Base-by-base conservation (phyloP, 306 rosid species). In the Arachis hypogaea region DNA sequence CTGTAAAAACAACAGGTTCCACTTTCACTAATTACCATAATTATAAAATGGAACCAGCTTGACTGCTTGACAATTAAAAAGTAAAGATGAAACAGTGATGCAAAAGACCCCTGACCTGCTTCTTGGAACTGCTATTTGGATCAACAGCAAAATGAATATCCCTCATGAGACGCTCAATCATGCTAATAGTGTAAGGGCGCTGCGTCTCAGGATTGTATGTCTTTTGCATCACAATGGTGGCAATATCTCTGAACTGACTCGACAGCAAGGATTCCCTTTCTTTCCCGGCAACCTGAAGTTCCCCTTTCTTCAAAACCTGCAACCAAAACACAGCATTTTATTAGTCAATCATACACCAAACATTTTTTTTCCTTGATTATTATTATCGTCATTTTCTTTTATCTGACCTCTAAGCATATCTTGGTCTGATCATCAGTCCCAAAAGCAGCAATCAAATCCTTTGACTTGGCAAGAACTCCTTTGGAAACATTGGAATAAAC, bases 261-360 rank as follows among this genome's bases (percentile, higher is more conserved):
- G 95, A 88, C 50, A 94, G 77, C 57, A 88, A 71, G 6, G 98
- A 92, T 56, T 94, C 98, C 80, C 98, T 90, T 90, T 94, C 98
- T 77, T 94, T 94, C 77, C 94, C 98, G 51, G 97, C 96, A 30
- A 91, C 88, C 82, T 90, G 98, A 85, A 94, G 97, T 78, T 91
- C 98, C 56, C 97, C 98, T 83, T 89, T 90, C 70, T 91, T 87
- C 71, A 94, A 85, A 75, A 91, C 88, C 97, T 94, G 79, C 68
- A 77, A 60, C 45, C 49, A 9, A 22, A 56, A 30, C 72, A 38
- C 16, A 76, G 58, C 44, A 38, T 11, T 66, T 66, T 28, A 57
- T 5, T 56, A 22, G 16, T 36, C 52, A 66, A 7, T 50, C 67
- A 66, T 60, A 40, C 2, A 33, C 58, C 45, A 57, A 33, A 49